Evolutionary conservation across 257 asterid species (phyloP).

Genomic region (Salvia splendens): DNA sequence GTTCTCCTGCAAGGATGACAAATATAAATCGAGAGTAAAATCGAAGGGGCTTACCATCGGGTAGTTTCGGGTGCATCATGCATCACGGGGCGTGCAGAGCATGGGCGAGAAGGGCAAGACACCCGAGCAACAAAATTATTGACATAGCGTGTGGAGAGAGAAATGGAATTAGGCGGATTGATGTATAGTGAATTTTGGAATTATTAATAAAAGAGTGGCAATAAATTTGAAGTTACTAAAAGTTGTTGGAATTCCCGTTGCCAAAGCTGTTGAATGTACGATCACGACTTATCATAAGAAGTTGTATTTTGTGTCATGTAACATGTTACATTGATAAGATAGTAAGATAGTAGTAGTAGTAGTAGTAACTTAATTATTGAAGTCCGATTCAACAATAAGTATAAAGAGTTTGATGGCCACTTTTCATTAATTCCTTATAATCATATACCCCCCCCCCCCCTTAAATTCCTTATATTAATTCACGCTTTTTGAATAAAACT

Average conservation of each 20-base stretch:
- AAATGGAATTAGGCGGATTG: constrained; percentile 4
- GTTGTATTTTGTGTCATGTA: neutral
- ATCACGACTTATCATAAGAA: neutral
- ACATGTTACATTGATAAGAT: neutral
- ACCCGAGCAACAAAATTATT: constrained; percentile 25
- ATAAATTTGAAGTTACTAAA: constrained; percentile 41
- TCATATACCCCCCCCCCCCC: no score
- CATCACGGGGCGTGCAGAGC: constrained; percentile 20
- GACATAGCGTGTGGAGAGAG: constrained; percentile 22
- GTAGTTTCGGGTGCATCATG: constrained; percentile 11
- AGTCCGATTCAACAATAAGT: constrained; percentile 7
- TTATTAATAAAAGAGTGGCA: constrained; percentile 23
- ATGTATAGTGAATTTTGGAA: constrained; percentile 12
- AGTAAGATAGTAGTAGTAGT: neutral
- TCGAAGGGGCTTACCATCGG: constrained; percentile 28
- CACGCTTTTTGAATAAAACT: neutral
- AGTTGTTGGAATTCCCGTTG: constrained; percentile 48
- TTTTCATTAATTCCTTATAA: no score
- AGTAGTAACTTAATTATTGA: neutral
- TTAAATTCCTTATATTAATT: constrained; percentile 11
- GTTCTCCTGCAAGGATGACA: neutral
- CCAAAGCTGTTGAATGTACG: constrained; percentile 40
- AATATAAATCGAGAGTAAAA: neutral
- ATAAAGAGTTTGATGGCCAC: no score
- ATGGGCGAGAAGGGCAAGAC: constrained; percentile 25